Conservation (phyloP, 495 filamentous ascomycete species). For the Podospora bellae-mahoneyi region DNA sequence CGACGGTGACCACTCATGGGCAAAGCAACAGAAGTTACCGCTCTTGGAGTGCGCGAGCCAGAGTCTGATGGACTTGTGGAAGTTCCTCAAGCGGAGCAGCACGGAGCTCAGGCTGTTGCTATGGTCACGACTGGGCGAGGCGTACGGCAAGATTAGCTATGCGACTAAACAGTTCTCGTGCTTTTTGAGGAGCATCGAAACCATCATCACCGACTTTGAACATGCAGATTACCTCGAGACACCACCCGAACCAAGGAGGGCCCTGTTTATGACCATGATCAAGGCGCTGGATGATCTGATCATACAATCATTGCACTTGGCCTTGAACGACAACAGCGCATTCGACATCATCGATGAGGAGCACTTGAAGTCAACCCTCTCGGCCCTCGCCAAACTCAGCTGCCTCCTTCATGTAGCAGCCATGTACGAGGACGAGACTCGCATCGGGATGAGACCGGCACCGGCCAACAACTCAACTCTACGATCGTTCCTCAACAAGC, state of each 20-base stretch:
- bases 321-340: conserved; percentile 64
- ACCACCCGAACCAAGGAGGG: conserved; percentile 58
- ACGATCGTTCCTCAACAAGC: conserved; percentile 61
- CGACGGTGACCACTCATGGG: conserved; percentile 11
- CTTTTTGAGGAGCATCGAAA: conserved; percentile 76
- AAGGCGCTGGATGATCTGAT: conserved; percentile 74
- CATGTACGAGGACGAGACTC: conserved; percentile 76
- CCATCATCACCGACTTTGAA: conserved; percentile 70
- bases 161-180: conserved; percentile 82
- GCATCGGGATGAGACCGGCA: conserved; percentile 60
- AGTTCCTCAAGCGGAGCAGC: conserved; percentile 76
- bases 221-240: conserved; percentile 58
- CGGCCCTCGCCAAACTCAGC: conserved; percentile 60
- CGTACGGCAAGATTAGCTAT: conserved; percentile 80
- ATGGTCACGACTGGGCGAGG: conserved; percentile 82
- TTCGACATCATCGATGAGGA: conserved; percentile 82
- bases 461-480: conserved; percentile 34
- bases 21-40: conserved; percentile 30
- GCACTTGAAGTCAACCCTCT: conserved; percentile 66
- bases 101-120: conserved; percentile 78
- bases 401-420: conserved; percentile 74
- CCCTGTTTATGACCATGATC: conserved; percentile 68
- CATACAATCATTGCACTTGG: conserved; percentile 58
- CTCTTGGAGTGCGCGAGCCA: conserved; percentile 45
- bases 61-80: conserved; percentile 68